Evolutionary conservation across 371 early-diverging fungal species (phyloP).

Genomic region (Nosema bombycis): DNA sequence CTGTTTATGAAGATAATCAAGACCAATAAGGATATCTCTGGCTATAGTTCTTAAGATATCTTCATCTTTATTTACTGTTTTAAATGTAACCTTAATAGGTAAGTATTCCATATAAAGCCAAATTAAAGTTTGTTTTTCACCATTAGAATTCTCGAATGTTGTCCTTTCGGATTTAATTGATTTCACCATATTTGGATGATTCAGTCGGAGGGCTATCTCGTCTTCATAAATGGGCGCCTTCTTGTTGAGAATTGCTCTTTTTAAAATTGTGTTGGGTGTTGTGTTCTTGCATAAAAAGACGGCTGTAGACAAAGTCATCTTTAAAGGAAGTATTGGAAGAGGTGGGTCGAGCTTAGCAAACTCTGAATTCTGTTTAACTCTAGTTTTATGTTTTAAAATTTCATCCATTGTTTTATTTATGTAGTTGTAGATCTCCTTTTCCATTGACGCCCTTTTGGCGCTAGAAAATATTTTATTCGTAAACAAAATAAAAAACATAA

Average conservation of each 20-base stretch:
- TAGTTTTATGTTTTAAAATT: conserved; percentile 43
- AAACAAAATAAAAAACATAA: conserved; percentile 27
- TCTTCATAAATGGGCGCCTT: conserved; percentile 59
- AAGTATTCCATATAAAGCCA: conserved; percentile 65
- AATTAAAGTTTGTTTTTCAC: conserved; percentile 58
- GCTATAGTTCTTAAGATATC: conserved; percentile 59
- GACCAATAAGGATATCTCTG: conserved; percentile 55
- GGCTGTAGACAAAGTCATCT: conserved; percentile 59
- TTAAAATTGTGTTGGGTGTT: conserved; percentile 51
- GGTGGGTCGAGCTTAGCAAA: conserved; percentile 47
- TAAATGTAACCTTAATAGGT: conserved; percentile 49
- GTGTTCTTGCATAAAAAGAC: conserved; percentile 53
- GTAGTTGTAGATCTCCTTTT: conserved; percentile 39
- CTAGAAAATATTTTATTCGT: conserved; percentile 19
- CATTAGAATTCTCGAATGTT: conserved; percentile 29
- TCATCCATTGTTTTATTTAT: conserved; percentile 56
- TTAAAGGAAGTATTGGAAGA: conserved; percentile 55
- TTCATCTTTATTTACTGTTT: conserved; percentile 57
- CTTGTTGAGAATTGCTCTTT: conserved; percentile 60
- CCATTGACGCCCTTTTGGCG: conserved; percentile 14
- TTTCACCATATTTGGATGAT: conserved; percentile 53
- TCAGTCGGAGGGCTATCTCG: conserved; percentile 41
- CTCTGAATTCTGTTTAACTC: conserved; percentile 57
- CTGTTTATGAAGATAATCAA: conserved; percentile 59
- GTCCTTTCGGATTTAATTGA: conserved; percentile 54